Percentiles rank a stretch among this genome's conserved stretches.
phyloP scores from a whole-genome alignment of 139 green algal genomes.

The Chlamydomonas sphaeroides region DNA sequence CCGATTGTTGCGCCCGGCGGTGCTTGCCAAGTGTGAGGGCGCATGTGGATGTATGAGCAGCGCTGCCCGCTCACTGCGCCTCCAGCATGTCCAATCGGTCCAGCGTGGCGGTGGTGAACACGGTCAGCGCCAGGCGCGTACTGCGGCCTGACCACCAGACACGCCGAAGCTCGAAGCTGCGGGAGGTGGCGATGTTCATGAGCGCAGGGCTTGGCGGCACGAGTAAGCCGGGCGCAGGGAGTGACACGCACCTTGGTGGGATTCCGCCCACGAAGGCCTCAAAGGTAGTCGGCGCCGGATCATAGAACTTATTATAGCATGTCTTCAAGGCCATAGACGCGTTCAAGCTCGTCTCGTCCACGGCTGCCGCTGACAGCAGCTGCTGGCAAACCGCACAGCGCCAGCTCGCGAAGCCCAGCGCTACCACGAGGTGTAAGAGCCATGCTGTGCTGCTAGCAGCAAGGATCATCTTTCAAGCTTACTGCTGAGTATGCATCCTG shows the following conservation, averaged over 20 bases:
- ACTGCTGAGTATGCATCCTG: too few relatives aligned
- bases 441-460: too few relatives aligned
- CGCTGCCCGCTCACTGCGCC: conserved; percentile 13
- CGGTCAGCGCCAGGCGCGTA: conserved; percentile 1
- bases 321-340: neutral
- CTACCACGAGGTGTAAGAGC: too few relatives aligned
- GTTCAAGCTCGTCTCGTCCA: too few relatives aligned
- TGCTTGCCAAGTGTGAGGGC: too few relatives aligned
- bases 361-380: too few relatives aligned
- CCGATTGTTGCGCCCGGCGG: neutral
- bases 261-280: conserved; percentile 3
- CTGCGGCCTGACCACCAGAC: conserved; percentile 11
- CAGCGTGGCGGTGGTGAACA: conserved; percentile 34
- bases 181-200: too few relatives aligned
- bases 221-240: too few relatives aligned
- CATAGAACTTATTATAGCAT: conserved; percentile 3
- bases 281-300: conserved; percentile 6
- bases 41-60: too few relatives aligned
- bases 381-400: too few relatives aligned
- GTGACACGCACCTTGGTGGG: neutral
- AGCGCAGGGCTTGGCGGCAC: neutral
- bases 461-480: too few relatives aligned
- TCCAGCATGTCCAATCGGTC: conserved; percentile 29
- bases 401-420: too few relatives aligned
- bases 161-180: conserved; percentile 16